Evolutionary conservation across 2,329 filamentous ascomycete genomes (phyloP), one percentile per base, ranked within the genome.

Genomic region (Clarireedia sp.): DNA sequence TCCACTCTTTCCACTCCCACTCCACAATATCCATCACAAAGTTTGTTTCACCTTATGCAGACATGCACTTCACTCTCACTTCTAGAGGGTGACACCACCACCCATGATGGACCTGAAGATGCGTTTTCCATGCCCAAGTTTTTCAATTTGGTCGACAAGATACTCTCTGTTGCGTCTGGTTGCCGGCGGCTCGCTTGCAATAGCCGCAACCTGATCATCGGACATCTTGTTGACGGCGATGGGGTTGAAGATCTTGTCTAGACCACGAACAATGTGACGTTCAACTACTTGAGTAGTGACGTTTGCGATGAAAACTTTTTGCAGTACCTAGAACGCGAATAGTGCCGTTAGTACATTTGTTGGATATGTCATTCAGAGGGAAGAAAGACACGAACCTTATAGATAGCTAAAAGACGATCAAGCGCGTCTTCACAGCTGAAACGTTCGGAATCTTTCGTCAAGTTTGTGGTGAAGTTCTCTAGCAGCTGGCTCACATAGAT

Each of bases 271-370:
- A 46, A 60, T 57, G 46, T 60, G 55, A 16, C 55, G 52, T 33
- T 60, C 57, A 23, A 70, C 61, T 19, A 70, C 67, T 51, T 70
- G 68, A 0, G 57, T 67, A 0, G 68, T 69, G 9, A 70, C 55
- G 46, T 70, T 70, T 2, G 66, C 67, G 2, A 71, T 51, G 51
- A 70, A 71, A 0, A 58, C 64, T 46, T 70, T 69, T 43, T 67
- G 57, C 0, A 54, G 55, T 7, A 71, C 67, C 69, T 69, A 16
- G 23, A 33, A 9, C 5, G 6, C 14, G 1, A n/a, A 17, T 41
- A 55, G 36, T 12, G 5, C 9, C 19, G 19, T 45, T 45, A 45
- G 41, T 1, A 23, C 9, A 12, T 23, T 19, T 48, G 3, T 9
- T 48, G n/a, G 3, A 41, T 41, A 19, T 14, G 12, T 9, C 29